A percentile compares a stretch with the other conserved stretches of the same genome.
phyloP scores from a whole-genome alignment of 2,329 filamentous ascomycete species.

The Rutstroemia sp. region DNA sequence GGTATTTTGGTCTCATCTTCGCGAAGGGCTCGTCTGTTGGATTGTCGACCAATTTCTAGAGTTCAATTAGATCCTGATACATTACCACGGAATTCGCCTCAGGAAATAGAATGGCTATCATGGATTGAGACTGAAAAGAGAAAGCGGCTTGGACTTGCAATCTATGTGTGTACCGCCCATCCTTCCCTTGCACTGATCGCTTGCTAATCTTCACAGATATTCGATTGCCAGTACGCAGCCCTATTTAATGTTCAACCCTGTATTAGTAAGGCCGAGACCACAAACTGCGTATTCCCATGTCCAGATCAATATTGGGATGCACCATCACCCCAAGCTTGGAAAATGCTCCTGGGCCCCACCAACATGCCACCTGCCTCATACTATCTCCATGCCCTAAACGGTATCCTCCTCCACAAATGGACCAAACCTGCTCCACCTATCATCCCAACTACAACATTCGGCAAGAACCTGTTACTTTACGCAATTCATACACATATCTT shows the following conservation, averaged over 20 bases:
- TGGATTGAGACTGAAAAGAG: constrained; percentile 27
- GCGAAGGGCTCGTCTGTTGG: constrained; percentile 21
- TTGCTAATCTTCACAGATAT: constrained; percentile 15
- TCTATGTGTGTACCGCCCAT: constrained; percentile 20
- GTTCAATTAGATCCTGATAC: constrained; percentile 15
- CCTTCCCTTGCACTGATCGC: not conserved
- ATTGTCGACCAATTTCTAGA: constrained; percentile 20
- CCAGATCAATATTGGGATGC: constrained; percentile 23
- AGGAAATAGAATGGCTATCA: constrained; percentile 21
- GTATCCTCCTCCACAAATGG: constrained; percentile 24
- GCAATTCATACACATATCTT: constrained; percentile 26
- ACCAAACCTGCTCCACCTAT: constrained; percentile 24
- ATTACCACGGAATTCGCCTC: constrained; percentile 11
- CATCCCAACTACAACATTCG: constrained; percentile 18
- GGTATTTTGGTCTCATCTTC: constrained; percentile 23
- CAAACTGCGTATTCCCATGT: constrained; percentile 26
- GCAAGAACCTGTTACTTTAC: constrained; percentile 25
- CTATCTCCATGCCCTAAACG: constrained; percentile 24
- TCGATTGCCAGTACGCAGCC: constrained; percentile 25
- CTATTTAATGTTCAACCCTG: constrained; percentile 27
- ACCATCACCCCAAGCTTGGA: constrained; percentile 19
- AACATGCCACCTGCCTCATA: constrained; percentile 20
- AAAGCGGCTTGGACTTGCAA: constrained; percentile 23
- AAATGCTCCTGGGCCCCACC: constrained; percentile 17
- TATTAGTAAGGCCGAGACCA: constrained; percentile 25